A percentile compares a stretch with the other conserved stretches of the same genome.
These are phyloP conservation scores for Clarireedia paspali DNA, from an alignment of 2,329 filamentous ascomycete species.

Conservation along the genomic window DNA sequence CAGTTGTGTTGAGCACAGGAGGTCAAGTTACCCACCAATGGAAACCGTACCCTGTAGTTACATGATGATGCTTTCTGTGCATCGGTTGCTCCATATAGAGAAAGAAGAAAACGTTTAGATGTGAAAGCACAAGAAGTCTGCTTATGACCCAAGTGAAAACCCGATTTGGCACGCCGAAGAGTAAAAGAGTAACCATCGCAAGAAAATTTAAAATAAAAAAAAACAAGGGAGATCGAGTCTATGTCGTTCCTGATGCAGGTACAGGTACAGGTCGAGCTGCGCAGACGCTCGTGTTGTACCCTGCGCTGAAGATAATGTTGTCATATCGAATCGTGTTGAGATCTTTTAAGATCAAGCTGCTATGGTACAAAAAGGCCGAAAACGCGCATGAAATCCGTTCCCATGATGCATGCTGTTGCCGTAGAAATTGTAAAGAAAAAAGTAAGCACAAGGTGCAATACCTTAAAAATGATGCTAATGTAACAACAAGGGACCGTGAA, in stretches of 20 bases:
- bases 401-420: conserved; percentile 25
- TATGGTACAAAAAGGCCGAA: conserved; percentile 29
- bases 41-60: conserved; percentile 6
- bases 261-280: conserved; percentile 30
- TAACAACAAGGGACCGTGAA: conserved; percentile 31
- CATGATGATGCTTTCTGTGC: conserved; percentile 5
- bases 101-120: conserved; percentile 17
- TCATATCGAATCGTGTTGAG: conserved; percentile 24
- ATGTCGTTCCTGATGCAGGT: conserved; percentile 22
- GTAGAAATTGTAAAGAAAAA: conserved; percentile 21
- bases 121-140: conserved; percentile 25
- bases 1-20: background rate
- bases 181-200: conserved; percentile 15
- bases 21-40: background rate
- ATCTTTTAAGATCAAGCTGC: conserved; percentile 27
- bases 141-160: conserved; percentile 22
- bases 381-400: conserved; percentile 17
- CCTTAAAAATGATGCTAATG: conserved; percentile 26
- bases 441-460: conserved; percentile 14
- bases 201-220: conserved; percentile 7
- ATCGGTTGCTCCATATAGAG: conserved; percentile 2
- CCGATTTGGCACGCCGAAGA: conserved; percentile 17
- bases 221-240: conserved; percentile 20
- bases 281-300: conserved; percentile 28
- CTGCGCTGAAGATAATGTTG: conserved; percentile 25